Evolutionary conservation across 768 basidiomycete genomes (phyloP), one percentile per base, ranked within the genome.

Genomic region (Phanerodontia chrysosporium): DNA sequence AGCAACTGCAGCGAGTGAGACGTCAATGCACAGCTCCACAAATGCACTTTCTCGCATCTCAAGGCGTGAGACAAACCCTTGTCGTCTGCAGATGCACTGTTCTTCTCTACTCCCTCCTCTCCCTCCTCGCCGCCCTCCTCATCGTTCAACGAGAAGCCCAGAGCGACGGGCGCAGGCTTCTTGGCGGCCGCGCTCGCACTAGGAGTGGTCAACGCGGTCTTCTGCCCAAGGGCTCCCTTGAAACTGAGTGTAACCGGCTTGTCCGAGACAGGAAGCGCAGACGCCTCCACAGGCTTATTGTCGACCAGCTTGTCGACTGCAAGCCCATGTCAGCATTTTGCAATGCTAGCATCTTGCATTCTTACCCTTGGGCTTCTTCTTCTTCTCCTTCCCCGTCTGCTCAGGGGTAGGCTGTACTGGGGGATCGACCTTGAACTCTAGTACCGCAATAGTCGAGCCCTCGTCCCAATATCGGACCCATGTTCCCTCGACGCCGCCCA

Each of bases 391-490:
- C 25, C 79, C 74, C 1, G 73, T 55, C 24, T 75, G 65, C 10
- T 73, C 68, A 5, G 70, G 58, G 24, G 67, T 55, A 12, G 76
- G 69, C 25, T 79, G 78, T 0, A 67, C 66, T 16, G 83, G 75
- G 65, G 84, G 80, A 57, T 89, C 87, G 4, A 91, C 89, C 67
- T 90, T 83, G 67, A 92, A 93, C 65, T 90, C 88, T 48, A 92
- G 74, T 13, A 89, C 80, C 32, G 87, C 86, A 25, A 85, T 80
- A 1, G 84, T 89, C 1, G 91, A 89, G 32, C 77, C 82, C 66
- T 95, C 92, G 65, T 98, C 95, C 94, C 96, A 96, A 71, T 98
- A 98, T 58, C 85, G 78, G 24, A 92, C 87, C 83, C 86, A 92
- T 7, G 80, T 75, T 44, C 82, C 84, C 64, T 91, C 89, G 25